Evolutionary conservation across 805 yeast species (phyloP).

Genomic region (Candida tallmaniae): DNA sequence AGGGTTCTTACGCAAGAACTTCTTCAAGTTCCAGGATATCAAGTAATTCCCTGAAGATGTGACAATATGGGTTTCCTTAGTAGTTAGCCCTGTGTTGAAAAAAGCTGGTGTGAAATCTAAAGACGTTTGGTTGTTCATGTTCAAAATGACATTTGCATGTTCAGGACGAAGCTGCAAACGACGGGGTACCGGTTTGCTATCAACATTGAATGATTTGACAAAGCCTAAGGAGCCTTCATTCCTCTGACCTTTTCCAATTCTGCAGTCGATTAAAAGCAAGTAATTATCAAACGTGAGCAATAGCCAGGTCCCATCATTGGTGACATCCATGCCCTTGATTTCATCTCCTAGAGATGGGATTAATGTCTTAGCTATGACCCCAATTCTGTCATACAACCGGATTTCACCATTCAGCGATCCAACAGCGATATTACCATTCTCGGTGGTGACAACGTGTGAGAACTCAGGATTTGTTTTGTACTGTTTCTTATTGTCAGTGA

Average conservation of each 20-base stretch:
- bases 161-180: slow-evolving; percentile 67
- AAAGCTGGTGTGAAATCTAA: slow-evolving; percentile 66
- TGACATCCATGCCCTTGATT: slow-evolving; percentile 60
- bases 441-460: slow-evolving; percentile 65
- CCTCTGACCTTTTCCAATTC: slow-evolving; percentile 54
- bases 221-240: slow-evolving; percentile 9
- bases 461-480: slow-evolving; percentile 55
- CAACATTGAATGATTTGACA: slow-evolving; percentile 7
- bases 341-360: slow-evolving; percentile 82
- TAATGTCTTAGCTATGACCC: slow-evolving; percentile 70
- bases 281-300: slow-evolving; percentile 76
- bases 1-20: slow-evolving; percentile 49
- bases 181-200: slow-evolving; percentile 61
- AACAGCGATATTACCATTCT: slow-evolving; percentile 67
- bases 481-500: slow-evolving; percentile 37
- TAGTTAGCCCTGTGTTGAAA: slow-evolving; percentile 66
- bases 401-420: slow-evolving; percentile 75
- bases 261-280: slow-evolving; percentile 63
- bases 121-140: slow-evolving; percentile 43
- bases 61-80: slow-evolving; percentile 66
- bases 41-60: slow-evolving; percentile 81
- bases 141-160: slow-evolving; percentile 59
- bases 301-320: slow-evolving; percentile 78
- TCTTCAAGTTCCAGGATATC: slow-evolving; percentile 70
- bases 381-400: slow-evolving; percentile 66